These are phyloP conservation scores for Saccharomyces hybrid DNA, from an alignment of 1,139 yeast species.

Conservation along the genomic window DNA sequence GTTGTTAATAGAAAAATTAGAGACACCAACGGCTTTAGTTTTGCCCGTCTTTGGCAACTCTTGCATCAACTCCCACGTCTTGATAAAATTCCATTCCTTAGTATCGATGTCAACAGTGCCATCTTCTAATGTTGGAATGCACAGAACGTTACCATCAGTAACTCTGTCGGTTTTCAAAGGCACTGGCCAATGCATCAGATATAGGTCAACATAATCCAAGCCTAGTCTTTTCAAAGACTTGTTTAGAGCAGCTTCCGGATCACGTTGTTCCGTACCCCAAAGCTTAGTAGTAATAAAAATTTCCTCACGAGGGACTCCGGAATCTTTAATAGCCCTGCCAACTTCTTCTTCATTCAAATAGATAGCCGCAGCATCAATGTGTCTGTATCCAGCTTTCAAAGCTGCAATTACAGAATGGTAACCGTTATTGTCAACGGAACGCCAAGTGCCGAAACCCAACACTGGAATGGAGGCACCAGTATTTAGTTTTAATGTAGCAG, in stretches of 20 bases:
- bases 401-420: conserved; percentile 57
- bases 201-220: conserved; percentile 74
- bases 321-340: conserved; percentile 58
- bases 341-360: conserved; percentile 62
- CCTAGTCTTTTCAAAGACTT: conserved; percentile 58
- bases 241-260: conserved; percentile 53
- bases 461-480: conserved; percentile 60
- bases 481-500: conserved; percentile 42
- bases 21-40: conserved; percentile 68
- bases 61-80: conserved; percentile 69
- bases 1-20: conserved; percentile 56
- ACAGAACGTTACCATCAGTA: conserved; percentile 32
- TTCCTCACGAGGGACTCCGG: conserved; percentile 62
- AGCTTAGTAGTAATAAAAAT: conserved; percentile 75
- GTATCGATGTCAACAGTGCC: conserved; percentile 37
- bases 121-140: conserved; percentile 37
- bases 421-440: conserved; percentile 51
- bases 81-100: conserved; percentile 52
- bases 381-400: conserved; percentile 62
- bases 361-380: conserved; percentile 70
- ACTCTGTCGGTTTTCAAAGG: conserved; percentile 42
- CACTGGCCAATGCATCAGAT: conserved; percentile 84
- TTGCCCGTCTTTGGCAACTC: conserved; percentile 50
- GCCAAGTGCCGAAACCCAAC: conserved; percentile 78
- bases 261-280: conserved; percentile 60